Base-by-base conservation (phyloP, 352 stramenopile genomes). In the Poterioochromonas sp. region DNA sequence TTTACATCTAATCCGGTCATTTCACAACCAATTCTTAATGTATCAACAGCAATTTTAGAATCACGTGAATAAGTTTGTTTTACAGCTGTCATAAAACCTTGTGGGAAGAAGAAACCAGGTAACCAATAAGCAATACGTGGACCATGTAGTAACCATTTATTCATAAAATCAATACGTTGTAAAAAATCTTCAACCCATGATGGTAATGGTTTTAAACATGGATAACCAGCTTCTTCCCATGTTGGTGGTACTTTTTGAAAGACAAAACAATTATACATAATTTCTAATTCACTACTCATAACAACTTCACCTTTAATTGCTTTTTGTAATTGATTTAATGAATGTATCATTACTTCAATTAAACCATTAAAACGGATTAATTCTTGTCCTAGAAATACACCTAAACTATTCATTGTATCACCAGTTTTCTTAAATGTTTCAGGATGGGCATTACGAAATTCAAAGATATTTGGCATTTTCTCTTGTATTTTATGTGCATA, bases 81-180 rank as follows among this genome's bases (percentile, higher is more conserved):
- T 2, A 96, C 91, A 15, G 87, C 92, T 0, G 92, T 97, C 87
- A 97, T 94, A 81, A 97, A 97, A 35, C 91, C 92, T 79, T 97
- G 92, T 0, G 92, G 92, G 82, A 97, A 97, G 84, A 97, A 97
- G 82, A 97, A 95, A 0, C 91, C 91, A 15, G 88, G 90, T n/a
- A 97, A 68, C 92, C 92, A 97, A 80, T 90, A 96, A 12, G 88
- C 84, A 8, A 86, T 51, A 0, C 90, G 89, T 22, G 91, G 89
- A 0, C 91, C 91, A 0, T 91, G 81, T 15, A 85, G 83, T 1
- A 96, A 82, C 92, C 92, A 97, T 0, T 86, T 79, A 35, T 86
- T 82, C 26, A 93, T 90, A 65, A 94, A 89, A 18, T 83, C 82
- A 69, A 97, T 89, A 43, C 92, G 86, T 22, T 82, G 84, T 54